Evolutionary conservation across 208 protist genomes (phyloP).

Genomic region (Strigomonas galati): DNA sequence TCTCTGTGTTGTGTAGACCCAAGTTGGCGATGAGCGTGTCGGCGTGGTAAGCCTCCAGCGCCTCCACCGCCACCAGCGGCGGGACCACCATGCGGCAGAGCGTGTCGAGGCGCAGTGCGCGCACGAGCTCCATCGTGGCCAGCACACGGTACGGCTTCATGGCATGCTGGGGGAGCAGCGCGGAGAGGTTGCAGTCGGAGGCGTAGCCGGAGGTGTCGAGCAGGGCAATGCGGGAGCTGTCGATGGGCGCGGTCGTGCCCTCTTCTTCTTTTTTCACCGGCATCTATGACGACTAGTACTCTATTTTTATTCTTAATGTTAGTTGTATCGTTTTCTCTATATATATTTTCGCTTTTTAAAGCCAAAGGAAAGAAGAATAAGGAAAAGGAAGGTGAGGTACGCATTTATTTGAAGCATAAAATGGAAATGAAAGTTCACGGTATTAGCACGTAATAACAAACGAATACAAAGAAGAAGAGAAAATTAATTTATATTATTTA

Average conservation of each 20-base stretch:
- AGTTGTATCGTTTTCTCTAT: no score
- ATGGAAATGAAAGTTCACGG: neutral
- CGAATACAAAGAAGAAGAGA: conserved; percentile 3
- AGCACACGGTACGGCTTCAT: conserved; percentile 90
- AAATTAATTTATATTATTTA: neutral
- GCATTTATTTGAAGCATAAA: neutral
- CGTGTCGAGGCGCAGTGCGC: conserved; percentile 45
- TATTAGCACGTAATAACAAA: neutral
- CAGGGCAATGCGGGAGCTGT: conserved; percentile 37
- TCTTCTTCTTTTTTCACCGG: neutral
- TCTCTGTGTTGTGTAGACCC: conserved; percentile 72
- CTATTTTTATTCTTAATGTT: no score
- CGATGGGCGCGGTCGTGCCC: neutral
- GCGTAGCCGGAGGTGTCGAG: conserved; percentile 83
- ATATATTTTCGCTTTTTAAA: no score
- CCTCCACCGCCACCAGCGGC: conserved; percentile 64
- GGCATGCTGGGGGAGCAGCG: conserved; percentile 82
- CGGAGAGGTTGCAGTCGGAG: conserved; percentile 83
- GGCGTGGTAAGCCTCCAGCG: conserved; percentile 64
- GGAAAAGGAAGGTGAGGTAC: neutral
- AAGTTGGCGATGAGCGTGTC: conserved; percentile 82
- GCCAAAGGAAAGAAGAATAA: no score
- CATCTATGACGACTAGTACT: neutral
- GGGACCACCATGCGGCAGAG: conserved; percentile 71
- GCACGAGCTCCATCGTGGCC: conserved; percentile 80